Percentiles rank a stretch among this genome's conserved stretches.
Conservation (phyloP, 495 filamentous ascomycete species). For the Astrocystis sublimbata region DNA sequence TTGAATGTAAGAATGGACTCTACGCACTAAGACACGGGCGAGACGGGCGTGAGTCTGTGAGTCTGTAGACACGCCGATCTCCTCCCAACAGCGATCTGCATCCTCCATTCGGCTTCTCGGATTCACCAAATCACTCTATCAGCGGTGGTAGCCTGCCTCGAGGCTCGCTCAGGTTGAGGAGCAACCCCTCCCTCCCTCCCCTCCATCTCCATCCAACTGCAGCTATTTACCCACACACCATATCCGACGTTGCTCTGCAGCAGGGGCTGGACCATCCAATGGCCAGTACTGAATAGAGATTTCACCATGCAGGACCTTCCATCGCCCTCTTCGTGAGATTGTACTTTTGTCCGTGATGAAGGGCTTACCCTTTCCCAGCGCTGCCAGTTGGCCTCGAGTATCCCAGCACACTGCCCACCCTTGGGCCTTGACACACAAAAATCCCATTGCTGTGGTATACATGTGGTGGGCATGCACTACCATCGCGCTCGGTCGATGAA, state of each 20-base stretch:
- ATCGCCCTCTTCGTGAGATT: constrained; percentile 4
- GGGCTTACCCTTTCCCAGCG: too few species aligned
- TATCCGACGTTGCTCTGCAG: constrained; percentile 3
- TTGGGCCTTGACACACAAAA: too few species aligned
- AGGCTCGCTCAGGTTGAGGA: background rate
- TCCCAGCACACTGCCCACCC: background rate
- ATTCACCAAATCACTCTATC: too few species aligned
- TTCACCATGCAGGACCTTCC: constrained; percentile 8
- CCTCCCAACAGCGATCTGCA: background rate
- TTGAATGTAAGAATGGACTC: too few species aligned
- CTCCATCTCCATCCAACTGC: background rate
- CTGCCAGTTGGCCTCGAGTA: background rate
- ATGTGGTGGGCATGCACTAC: background rate
- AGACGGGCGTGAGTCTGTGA: background rate
- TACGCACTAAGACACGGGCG: too few species aligned
- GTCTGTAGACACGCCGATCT: background rate
- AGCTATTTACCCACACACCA: constrained; percentile 1
- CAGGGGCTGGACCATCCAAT: constrained; percentile 2
- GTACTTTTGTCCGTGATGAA: constrained; percentile 4
- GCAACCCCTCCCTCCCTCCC: background rate
- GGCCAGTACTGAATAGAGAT: background rate
- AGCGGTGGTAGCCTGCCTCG: too few species aligned
- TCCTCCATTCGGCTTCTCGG: background rate
- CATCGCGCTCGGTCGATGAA: background rate
- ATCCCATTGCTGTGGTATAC: too few species aligned